A percentile compares a stretch with the other conserved stretches of the same genome.
Evolutionary conservation across 257 asterid species (phyloP).

Genomic region (Salvia rosmarinus): DNA sequence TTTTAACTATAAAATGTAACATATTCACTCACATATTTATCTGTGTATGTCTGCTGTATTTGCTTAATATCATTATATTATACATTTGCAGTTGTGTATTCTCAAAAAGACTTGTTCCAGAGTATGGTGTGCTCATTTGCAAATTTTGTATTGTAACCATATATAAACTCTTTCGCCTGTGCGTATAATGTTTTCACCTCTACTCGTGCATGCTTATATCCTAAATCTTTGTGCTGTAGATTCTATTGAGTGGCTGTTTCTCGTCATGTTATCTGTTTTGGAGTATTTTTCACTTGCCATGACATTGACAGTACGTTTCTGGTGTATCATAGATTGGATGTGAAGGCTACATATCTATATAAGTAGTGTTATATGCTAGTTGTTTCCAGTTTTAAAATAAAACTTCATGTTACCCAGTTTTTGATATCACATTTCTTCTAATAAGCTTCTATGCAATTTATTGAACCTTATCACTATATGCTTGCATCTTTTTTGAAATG

Average conservation of each 20-base stretch:
- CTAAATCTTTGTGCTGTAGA: not conserved
- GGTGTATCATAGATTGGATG: slow-evolving; percentile 13
- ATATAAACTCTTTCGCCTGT: slow-evolving; percentile 11
- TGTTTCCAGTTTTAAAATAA: slow-evolving; percentile 13
- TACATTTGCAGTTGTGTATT: not conserved
- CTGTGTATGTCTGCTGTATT: not conserved
- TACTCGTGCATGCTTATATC: slow-evolving; percentile 23
- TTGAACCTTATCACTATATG: slow-evolving; percentile 22
- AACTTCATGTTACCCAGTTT: not conserved
- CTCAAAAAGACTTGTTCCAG: not conserved
- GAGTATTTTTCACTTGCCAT: slow-evolving; percentile 16
- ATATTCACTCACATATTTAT: not conserved
- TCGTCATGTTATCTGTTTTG: slow-evolving; percentile 9
- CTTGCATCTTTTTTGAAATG: slow-evolving; percentile 24
- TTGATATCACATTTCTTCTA: slow-evolving; percentile 4
- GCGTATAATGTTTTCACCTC: slow-evolving; percentile 2
- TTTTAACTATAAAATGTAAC: not conserved
- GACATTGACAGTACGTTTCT: slow-evolving; percentile 3
- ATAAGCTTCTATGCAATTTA: slow-evolving; percentile 28
- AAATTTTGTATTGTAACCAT: slow-evolving; percentile 11
- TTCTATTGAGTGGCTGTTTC: slow-evolving; percentile 25
- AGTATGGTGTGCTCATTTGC: slow-evolving; percentile 16
- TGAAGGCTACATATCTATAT: slow-evolving; percentile 11
- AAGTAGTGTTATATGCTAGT: slow-evolving; percentile 9
- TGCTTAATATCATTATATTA: not conserved